These are phyloP conservation scores for Pistacia atlantica DNA, from an alignment of 345 rosid genomes.

Conservation along the genomic window DNA sequence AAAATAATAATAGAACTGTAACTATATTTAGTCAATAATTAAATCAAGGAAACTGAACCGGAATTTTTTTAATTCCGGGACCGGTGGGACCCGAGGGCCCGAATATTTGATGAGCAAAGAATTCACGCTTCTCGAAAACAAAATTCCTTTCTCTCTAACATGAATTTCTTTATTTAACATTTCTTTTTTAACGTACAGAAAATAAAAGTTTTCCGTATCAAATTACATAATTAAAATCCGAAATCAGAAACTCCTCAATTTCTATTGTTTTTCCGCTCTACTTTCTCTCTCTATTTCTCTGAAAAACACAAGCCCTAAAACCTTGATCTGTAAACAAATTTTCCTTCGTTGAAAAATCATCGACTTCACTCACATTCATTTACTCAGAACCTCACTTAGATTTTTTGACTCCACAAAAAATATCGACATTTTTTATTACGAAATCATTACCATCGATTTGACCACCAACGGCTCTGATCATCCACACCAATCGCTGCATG, in stretches of 20 bases:
- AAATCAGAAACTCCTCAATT: neutral
- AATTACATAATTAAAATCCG: neutral
- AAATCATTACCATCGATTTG: neutral
- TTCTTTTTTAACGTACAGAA: constrained; percentile 9
- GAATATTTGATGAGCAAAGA: constrained; percentile 52
- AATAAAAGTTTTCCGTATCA: neutral
- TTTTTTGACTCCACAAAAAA: neutral
- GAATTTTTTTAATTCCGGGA: neutral
- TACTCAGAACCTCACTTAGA: neutral
- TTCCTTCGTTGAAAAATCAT: constrained; percentile 4
- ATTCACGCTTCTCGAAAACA: constrained; percentile 44
- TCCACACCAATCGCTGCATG: constrained; percentile 27
- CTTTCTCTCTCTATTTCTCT: neutral
- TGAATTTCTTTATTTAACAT: constrained; percentile 16
- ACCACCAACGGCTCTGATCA: constrained; percentile 16
- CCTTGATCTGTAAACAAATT: constrained; percentile 30
- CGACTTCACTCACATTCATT: neutral
- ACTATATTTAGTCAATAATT: neutral
- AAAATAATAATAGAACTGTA: neutral
- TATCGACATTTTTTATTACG: constrained; percentile 17
- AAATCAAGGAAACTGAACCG: neutral
- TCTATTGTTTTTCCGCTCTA: neutral
- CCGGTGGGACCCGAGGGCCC: constrained; percentile 14
- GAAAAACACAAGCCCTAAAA: constrained; percentile 24
- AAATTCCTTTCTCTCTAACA: constrained; percentile 46